phyloP scores from a whole-genome alignment of 495 filamentous ascomycete species.

The Podospora australis region DNA sequence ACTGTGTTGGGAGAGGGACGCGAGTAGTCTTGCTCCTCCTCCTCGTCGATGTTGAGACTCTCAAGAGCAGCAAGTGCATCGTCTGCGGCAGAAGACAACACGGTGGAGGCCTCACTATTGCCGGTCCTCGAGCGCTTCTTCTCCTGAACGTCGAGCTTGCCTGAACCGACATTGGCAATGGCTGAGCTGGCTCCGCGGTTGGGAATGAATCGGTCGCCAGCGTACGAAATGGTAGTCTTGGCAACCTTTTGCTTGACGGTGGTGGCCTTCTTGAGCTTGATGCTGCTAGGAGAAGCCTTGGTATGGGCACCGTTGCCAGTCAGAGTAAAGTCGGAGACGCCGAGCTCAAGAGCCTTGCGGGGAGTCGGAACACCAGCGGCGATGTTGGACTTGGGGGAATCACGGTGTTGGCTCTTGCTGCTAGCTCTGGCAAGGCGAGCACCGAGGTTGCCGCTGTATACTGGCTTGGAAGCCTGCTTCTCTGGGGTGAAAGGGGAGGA shows the following conservation, averaged over 20 bases:
- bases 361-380: slow-evolving; percentile 60
- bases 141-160: slow-evolving; percentile 64
- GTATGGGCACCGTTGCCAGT: slow-evolving; percentile 65
- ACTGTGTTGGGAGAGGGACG: slow-evolving; percentile 79
- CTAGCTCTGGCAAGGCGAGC: slow-evolving; percentile 64
- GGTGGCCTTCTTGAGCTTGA: slow-evolving; percentile 52
- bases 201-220: slow-evolving; percentile 94
- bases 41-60: slow-evolving; percentile 58
- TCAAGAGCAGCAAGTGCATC: slow-evolving; percentile 75
- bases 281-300: slow-evolving; percentile 69
- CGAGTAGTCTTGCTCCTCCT: slow-evolving; percentile 51
- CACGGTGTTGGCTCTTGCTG: slow-evolving; percentile 48
- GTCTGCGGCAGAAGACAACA: slow-evolving; percentile 67
- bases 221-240: slow-evolving; percentile 79
- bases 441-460: slow-evolving; percentile 64
- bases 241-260: slow-evolving; percentile 56
- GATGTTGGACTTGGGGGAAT: slow-evolving; percentile 94
- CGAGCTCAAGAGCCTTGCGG: slow-evolving; percentile 78
- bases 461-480: slow-evolving; percentile 56
- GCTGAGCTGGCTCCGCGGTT: slow-evolving; percentile 86
- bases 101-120: slow-evolving; percentile 48
- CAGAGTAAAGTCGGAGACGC: slow-evolving; percentile 86
- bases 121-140: slow-evolving; percentile 64
- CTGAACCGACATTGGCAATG: slow-evolving; percentile 70
- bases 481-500: slow-evolving; percentile 78